Evolutionary conservation across 768 basidiomycete genomes (phyloP).

Genomic region (Leccinum subgranulosum): DNA sequence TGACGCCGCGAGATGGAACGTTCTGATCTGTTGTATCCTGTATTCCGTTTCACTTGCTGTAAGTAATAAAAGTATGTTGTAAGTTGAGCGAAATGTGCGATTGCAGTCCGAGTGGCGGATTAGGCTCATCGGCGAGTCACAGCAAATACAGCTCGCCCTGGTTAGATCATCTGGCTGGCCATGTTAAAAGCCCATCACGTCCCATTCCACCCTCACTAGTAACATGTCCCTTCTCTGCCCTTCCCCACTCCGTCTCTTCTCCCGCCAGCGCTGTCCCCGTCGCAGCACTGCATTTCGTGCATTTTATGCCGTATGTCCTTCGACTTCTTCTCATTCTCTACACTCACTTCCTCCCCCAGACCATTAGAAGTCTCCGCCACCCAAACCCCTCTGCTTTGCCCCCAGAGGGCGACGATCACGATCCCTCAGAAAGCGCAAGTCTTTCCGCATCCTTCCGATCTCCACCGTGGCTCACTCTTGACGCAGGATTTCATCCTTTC

Average conservation of each 20-base stretch:
- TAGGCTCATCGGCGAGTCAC: slow-evolving; percentile 10
- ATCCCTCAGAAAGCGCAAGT: slow-evolving; percentile 50
- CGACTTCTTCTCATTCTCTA: neutral
- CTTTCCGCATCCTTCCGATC: neutral
- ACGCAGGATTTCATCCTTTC: slow-evolving; percentile 93
- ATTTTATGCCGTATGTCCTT: slow-evolving; percentile 50
- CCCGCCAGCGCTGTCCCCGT: slow-evolving; percentile 29
- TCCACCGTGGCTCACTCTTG: slow-evolving; percentile 7
- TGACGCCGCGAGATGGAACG: slow-evolving; percentile 5
- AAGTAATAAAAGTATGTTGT: neutral
- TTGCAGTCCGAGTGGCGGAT: slow-evolving; percentile 26
- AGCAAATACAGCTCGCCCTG: slow-evolving; percentile 28
- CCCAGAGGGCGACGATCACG: slow-evolving; percentile 24
- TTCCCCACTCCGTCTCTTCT: slow-evolving; percentile 21
- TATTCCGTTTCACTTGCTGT: neutral
- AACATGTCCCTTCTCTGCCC: slow-evolving; percentile 23
- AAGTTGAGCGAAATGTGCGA: slow-evolving; percentile 16
- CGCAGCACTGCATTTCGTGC: slow-evolving; percentile 46
- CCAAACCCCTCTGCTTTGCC: slow-evolving; percentile 3
- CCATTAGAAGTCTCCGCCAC: slow-evolving; percentile 29
- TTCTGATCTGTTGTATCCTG: neutral
- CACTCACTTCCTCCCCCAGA: slow-evolving; percentile 26
- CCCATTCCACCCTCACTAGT: neutral
- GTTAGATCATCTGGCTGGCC: slow-evolving; percentile 10
- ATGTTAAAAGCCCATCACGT: slow-evolving; percentile 21